Base-by-base conservation (phyloP, 768 basidiomycete species). In the Hypholoma fasciculare region DNA sequence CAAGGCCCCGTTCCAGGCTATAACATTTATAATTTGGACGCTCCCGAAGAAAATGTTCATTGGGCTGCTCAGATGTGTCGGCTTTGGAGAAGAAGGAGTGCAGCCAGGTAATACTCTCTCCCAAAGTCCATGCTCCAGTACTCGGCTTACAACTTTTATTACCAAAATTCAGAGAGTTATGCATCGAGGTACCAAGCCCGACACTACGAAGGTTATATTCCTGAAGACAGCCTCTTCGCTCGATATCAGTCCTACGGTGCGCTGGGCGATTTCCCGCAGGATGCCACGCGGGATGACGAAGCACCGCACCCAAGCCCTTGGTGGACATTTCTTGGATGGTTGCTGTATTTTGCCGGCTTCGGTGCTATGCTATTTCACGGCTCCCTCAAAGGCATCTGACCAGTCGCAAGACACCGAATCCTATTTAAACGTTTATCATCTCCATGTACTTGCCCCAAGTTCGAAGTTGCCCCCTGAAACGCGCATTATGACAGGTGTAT, bases 291-390 rank as follows among this genome's bases (percentile, higher is more conserved):
- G 36, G 17, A 47, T 27, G 48, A 20, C 13, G 14, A 46, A 46
- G 30, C 46, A 20, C 20, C 7, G 34, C 5, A 16, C 4, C 34
- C 43, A n/a, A 47, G 16, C 13, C 26, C 40, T 23, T 54, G 54
- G 54, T 54, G 54, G 54, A 8, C 30, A 19, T 9, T 54, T 6
- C 36, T 54, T n/a, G 56, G 56, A 17, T 52, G 49, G 56, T n/a
- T 23, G 27, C 14, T 58, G 26, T 58, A 46, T 26, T 17, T 58
- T 1, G n/a, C n/a, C 40, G 56, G 56, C 16, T 26, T 52, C 17
- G 49, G 38, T 7, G 49, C 49, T 14, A 51, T 58, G 55, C 37
- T 56, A 20, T 34, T 50, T 7, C 30, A 56, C 38, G 55, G 55
- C 8, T 40, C 55, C 39, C 48, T 36, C 40, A 34, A 30, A 36